A percentile compares a stretch with the other conserved stretches of the same genome.
Evolutionary conservation across 371 early-diverging fungal genomes (phyloP).

Genomic region (Lichtheimia corymbifera): DNA sequence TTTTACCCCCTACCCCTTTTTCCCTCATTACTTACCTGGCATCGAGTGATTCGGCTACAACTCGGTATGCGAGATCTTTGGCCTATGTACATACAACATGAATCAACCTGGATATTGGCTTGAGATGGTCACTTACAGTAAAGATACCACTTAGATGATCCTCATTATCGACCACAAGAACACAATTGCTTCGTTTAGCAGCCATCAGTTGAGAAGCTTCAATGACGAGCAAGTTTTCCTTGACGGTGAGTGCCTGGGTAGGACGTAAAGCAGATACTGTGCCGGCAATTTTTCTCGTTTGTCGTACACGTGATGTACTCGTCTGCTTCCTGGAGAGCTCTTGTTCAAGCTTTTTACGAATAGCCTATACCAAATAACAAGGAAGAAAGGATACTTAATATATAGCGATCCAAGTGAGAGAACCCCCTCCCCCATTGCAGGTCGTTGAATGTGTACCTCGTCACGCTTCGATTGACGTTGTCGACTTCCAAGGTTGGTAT

Average conservation of each 20-base stretch:
- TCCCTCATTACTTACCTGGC: constrained; percentile 24
- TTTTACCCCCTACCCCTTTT: not conserved
- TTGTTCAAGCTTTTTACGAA: constrained; percentile 74
- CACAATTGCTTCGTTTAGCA: constrained; percentile 96
- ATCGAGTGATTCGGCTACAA: constrained; percentile 50
- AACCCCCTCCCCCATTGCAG: no score
- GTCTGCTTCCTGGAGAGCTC: constrained; percentile 70
- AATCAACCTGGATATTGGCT: not conserved
- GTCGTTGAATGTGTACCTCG: constrained; percentile 27
- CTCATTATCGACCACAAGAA: constrained; percentile 87
- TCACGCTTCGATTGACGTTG: constrained; percentile 48
- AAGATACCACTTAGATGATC: constrained; percentile 94
- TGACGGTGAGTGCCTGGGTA: constrained; percentile 86
- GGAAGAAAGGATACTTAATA: no score
- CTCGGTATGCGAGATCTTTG: constrained; percentile 51
- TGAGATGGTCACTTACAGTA: constrained; percentile 54
- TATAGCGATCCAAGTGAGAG: no score
- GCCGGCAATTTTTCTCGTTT: constrained; percentile 60
- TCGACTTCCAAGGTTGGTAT: constrained; percentile 28
- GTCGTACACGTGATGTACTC: constrained; percentile 28
- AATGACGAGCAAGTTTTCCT: constrained; percentile 83
- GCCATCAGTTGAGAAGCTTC: constrained; percentile 97
- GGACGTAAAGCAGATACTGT: constrained; percentile 91
- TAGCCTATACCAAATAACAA: constrained; percentile 19
- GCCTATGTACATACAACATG: constrained; percentile 24